Evolutionary conservation across 192 early-diverging fungal species (phyloP).

Genomic region (Geranomyces variabilis): DNA sequence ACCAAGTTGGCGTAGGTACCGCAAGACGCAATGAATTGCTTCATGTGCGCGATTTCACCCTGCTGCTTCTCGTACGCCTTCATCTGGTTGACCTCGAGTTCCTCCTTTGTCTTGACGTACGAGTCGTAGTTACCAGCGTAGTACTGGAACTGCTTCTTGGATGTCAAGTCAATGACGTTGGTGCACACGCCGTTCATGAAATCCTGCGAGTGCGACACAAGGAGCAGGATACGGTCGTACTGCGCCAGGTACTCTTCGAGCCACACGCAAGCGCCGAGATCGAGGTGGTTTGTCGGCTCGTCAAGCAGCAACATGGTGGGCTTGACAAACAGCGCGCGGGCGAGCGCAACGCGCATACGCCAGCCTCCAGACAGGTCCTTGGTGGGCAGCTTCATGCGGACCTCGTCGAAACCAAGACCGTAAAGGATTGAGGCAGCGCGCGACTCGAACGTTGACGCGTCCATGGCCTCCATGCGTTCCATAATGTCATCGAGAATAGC

Average conservation of each 20-base stretch:
- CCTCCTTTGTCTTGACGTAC: conserved; percentile 92
- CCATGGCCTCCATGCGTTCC: conserved; percentile 94
- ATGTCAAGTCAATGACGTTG: conserved; percentile 92
- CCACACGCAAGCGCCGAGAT: conserved; percentile 89
- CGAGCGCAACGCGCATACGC: conserved; percentile 98
- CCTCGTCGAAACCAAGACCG: conserved; percentile 91
- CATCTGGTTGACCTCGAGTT: conserved; percentile 97
- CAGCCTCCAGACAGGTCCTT: conserved; percentile 99
- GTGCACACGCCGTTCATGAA: conserved; percentile 94
- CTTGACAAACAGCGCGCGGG: conserved; percentile 94
- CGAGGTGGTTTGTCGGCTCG: conserved; percentile 81
- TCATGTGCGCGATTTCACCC: conserved; percentile 98
- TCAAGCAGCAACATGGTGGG: conserved; percentile 71
- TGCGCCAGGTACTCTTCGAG: conserved; percentile 78
- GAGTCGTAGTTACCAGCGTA: conserved; percentile 98
- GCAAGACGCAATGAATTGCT: conserved; percentile 96
- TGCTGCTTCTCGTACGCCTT: conserved; percentile 99
- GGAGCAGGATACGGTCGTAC: conserved; percentile 83
- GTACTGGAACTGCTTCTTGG: conserved; percentile 88
- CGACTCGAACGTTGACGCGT: conserved; percentile 90
- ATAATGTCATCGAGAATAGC: conserved; percentile 90
- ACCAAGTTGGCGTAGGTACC: conserved; percentile 99
- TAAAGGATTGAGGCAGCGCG: conserved; percentile 87
- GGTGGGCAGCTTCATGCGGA: conserved; percentile 88
- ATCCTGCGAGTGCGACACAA: conserved; percentile 95